Percentiles rank a stretch among this genome's conserved stretches.
Evolutionary conservation across 2,329 filamentous ascomycete species (phyloP).

Genomic region (Neofusicoccum ribis): DNA sequence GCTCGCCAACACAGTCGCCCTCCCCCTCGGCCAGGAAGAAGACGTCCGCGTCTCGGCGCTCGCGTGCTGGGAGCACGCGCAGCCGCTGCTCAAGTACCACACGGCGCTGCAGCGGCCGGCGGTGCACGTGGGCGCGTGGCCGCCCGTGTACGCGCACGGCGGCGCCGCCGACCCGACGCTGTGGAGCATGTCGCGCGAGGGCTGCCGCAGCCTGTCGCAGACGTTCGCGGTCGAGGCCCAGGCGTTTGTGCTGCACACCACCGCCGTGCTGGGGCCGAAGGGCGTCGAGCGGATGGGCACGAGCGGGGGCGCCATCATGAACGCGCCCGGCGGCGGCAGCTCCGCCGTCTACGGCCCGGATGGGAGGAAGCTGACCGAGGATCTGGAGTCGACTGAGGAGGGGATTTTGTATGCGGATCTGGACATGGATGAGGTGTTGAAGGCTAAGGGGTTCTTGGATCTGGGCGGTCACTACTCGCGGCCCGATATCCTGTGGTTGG

Average conservation of each 20-base stretch:
- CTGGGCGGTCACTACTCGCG: conserved; percentile 26
- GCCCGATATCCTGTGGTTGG: conserved; percentile 14
- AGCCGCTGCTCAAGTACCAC: conserved; percentile 47
- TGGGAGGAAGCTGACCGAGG: conserved; percentile 47
- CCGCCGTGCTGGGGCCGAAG: conserved; percentile 47
- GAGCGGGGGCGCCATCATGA: conserved; percentile 43
- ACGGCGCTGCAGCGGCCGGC: conserved; percentile 40
- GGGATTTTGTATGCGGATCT: conserved; percentile 54
- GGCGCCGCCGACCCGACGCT: background rate
- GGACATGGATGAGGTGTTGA: conserved; percentile 46
- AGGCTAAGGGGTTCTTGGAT: conserved; percentile 48
- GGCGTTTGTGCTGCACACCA: conserved; percentile 57
- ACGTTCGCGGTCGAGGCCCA: conserved; percentile 59
- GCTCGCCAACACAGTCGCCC: conserved; percentile 34
- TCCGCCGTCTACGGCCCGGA: conserved; percentile 56
- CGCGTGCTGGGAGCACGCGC: conserved; percentile 45
- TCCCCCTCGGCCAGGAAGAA: background rate
- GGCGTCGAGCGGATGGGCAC: conserved; percentile 49
- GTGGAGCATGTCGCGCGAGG: conserved; percentile 12
- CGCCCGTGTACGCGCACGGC: conserved; percentile 26
- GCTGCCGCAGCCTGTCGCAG: conserved; percentile 48
- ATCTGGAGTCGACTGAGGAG: conserved; percentile 44
- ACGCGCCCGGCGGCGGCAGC: conserved; percentile 46
- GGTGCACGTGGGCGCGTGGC: conserved; percentile 46
- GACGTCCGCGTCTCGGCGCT: conserved; percentile 38